Evolutionary conservation across 2,329 filamentous ascomycete genomes (phyloP).

Genomic region (Cladorrhinum sp.): DNA sequence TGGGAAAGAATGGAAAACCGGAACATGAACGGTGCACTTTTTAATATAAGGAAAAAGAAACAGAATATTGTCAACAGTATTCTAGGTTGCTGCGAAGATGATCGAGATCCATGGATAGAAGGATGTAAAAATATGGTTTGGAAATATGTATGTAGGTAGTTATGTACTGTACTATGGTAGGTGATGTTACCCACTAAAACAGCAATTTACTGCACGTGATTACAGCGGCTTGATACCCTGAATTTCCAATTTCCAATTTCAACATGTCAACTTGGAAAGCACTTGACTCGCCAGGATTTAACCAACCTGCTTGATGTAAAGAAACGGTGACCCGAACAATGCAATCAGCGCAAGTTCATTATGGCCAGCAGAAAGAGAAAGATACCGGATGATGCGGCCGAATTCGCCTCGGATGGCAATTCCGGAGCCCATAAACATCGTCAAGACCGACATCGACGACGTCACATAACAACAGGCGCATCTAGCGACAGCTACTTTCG

Average conservation of each 20-base stretch:
- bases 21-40: no score
- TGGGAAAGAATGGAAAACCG: no score
- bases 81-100: no score
- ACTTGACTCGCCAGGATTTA: no score
- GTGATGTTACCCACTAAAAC: neutral
- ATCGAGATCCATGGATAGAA: no score
- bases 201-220: neutral
- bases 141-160: no score
- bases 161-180: no score
- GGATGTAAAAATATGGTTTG: no score
- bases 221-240: neutral
- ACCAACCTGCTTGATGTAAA: neutral
- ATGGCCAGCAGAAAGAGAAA: constrained; percentile 27
- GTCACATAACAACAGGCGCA: constrained; percentile 36
- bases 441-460: neutral
- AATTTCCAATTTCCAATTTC: neutral
- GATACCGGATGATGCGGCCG: constrained; percentile 13
- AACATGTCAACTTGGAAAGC: neutral
- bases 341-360: neutral
- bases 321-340: neutral
- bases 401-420: neutral
- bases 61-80: no score
- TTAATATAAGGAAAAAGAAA: no score
- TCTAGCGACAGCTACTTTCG: constrained; percentile 34
- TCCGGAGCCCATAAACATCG: constrained; percentile 14